Base-by-base conservation (phyloP, 75 land plant species). In the Picea sitchensis region DNA sequence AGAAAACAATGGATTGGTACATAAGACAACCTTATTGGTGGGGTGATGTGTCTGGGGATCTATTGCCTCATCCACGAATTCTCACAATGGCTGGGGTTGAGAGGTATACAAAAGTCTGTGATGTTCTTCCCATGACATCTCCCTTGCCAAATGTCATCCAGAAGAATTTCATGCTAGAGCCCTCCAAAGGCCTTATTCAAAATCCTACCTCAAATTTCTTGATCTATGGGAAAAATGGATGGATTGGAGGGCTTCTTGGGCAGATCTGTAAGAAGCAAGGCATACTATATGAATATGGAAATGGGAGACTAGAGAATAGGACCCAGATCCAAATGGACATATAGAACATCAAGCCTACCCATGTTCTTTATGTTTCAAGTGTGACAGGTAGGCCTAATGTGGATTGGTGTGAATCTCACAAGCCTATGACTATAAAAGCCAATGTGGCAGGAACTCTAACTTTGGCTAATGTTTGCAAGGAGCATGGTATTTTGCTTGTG, bases 1-100 rank as follows among this genome's bases (percentile, higher is more conserved):
- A n/a, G 59, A 84, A 80, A 79, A 84, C 85, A 14, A 84, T 64
- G 63, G 77, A 80, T n/a, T 84, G 85, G 85, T 84, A 84, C 58
- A 58, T 67, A 9, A 80, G 58, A 3, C 61, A 84, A 34, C 85
- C 81, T 6, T 76, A 69, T 47, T 79, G 81, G 81, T 83, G 84
- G 81, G 84, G 84, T 60, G 84, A 83, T 79, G 84, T 83, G 38
- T 79, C 81, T 34, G 81, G 81, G 0, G 84, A 81, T n/a, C 51
- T 79, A 23, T 4, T 78, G 2, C 79, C 79, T 14, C 79, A 78
- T 31, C 79, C 79, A 20, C 2, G 79, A 2, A 78, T 78, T 75
- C 72, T 78, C 30, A 61, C 79, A 17, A 78, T 61, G 74, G 6
- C 73, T 2, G 79, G 2, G 3, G 68, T 2, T 17, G 58, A 72